phyloP scores from a whole-genome alignment of 768 basidiomycete species.

The Serendipita indica region DNA sequence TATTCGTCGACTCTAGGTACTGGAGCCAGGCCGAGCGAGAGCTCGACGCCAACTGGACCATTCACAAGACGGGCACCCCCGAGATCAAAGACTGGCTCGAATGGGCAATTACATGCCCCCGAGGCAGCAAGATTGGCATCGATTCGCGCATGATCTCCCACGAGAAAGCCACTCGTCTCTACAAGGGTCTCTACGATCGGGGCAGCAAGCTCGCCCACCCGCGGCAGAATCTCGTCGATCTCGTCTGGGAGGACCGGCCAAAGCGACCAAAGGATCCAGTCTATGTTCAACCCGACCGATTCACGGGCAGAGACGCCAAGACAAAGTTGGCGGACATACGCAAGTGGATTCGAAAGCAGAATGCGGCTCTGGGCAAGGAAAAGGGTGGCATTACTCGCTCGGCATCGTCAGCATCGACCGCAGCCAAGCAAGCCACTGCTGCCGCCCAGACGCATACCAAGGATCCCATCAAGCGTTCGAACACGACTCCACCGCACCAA shows the following conservation, averaged over 20 bases:
- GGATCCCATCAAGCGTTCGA: background rate
- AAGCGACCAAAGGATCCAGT: constrained; percentile 46
- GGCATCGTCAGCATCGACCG: background rate
- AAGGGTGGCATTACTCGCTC: background rate
- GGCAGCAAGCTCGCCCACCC: constrained; percentile 63
- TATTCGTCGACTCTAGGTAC: constrained; percentile 69
- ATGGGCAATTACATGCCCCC: constrained; percentile 39
- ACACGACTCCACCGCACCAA: background rate
- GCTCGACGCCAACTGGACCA: constrained; percentile 57
- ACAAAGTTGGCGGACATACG: constrained; percentile 60
- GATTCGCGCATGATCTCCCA: constrained; percentile 75
- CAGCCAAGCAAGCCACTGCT: background rate
- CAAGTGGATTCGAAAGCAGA: constrained; percentile 48
- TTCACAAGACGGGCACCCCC: constrained; percentile 41
- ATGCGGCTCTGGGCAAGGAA: background rate
- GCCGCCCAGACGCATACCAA: background rate
- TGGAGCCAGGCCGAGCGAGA: constrained; percentile 65
- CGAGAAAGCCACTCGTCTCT: constrained; percentile 48
- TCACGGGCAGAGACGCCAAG: constrained; percentile 47
- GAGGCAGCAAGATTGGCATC: constrained; percentile 49
- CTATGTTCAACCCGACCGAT: constrained; percentile 56
- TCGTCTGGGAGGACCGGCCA: constrained; percentile 69
- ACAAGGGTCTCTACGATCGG: constrained; percentile 36
- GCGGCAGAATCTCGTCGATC: constrained; percentile 69
- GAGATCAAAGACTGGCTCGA: constrained; percentile 57